Evolutionary conservation across 2,329 filamentous ascomycete species (phyloP).

Genomic region (Alternaria triticimaculans): DNA sequence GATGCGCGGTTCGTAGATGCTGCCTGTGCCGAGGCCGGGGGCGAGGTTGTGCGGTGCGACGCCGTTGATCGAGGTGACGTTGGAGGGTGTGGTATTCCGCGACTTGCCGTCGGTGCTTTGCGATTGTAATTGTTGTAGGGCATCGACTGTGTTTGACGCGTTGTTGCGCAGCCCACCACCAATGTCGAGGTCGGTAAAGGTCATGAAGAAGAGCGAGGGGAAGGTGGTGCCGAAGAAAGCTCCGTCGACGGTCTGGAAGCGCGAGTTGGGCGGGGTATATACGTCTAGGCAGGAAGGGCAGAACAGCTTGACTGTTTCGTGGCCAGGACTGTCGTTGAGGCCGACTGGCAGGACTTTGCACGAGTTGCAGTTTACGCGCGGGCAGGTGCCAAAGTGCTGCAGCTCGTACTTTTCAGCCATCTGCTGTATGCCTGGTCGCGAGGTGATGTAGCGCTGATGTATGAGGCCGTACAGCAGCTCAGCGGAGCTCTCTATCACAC

Average conservation of each 20-base stretch:
- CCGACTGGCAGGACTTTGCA: conserved; percentile 92
- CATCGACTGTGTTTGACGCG: conserved; percentile 41
- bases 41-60: conserved; percentile 86
- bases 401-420: conserved; percentile 99
- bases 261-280: conserved; percentile 95
- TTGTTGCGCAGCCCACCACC: conserved; percentile 71
- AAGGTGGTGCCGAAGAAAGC: conserved; percentile 99
- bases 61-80: conserved; percentile 72
- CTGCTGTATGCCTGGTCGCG: conserved; percentile 92
- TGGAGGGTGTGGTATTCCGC: conserved; percentile 43
- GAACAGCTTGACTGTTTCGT: conserved; percentile 98
- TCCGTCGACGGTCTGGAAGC: conserved; percentile 96
- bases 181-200: conserved; percentile 94
- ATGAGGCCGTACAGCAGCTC: conserved; percentile 98
- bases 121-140: conserved; percentile 46
- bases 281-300: conserved; percentile 96
- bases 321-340: conserved; percentile 90
- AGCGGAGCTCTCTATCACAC: conserved; percentile 95
- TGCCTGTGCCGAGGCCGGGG: conserved; percentile 79
- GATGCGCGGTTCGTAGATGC: conserved; percentile 93
- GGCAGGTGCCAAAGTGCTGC: conserved; percentile 93
- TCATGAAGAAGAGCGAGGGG: conserved; percentile 96
- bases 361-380: conserved; percentile 90
- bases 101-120: conserved; percentile 42
- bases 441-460: conserved; percentile 98